phyloP scores from a whole-genome alignment of 441 rosid genomes.

The Jatropha multifida region DNA sequence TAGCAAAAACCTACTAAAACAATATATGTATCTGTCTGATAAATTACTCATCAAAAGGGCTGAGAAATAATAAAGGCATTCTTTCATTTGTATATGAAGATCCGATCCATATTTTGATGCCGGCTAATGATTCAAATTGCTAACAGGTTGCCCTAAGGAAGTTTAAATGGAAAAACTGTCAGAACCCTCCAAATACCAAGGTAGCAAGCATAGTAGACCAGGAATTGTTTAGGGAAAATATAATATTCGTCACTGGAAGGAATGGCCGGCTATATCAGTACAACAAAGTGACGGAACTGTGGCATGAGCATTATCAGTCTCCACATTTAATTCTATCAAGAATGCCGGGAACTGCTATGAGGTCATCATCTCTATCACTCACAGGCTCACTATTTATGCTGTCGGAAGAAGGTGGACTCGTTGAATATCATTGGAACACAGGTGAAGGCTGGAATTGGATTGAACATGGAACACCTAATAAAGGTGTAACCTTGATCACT shows the following conservation, averaged over 20 bases:
- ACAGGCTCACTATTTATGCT: slow-evolving; percentile 71
- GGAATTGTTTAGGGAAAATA: slow-evolving; percentile 56
- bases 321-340: slow-evolving; percentile 53
- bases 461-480: slow-evolving; percentile 63
- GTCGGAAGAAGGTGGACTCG: slow-evolving; percentile 56
- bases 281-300: slow-evolving; percentile 59
- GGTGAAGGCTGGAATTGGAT: slow-evolving; percentile 74
- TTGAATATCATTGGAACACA: slow-evolving; percentile 65
- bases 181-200: slow-evolving; percentile 49
- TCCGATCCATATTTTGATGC: background rate
- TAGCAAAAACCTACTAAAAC: slow-evolving; percentile 17
- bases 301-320: slow-evolving; percentile 77
- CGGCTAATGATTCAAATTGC: slow-evolving; percentile 12
- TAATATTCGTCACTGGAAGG: slow-evolving; percentile 51
- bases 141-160: slow-evolving; percentile 57
- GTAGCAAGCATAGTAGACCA: slow-evolving; percentile 63
- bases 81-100: slow-evolving; percentile 4
- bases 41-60: background rate
- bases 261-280: slow-evolving; percentile 59
- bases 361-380: slow-evolving; percentile 41
- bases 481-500: slow-evolving; percentile 48
- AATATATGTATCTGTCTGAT: background rate
- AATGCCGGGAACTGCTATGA: slow-evolving; percentile 53
- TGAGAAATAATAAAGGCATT: background rate
- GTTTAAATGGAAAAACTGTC: slow-evolving; percentile 68